Evolutionary conservation across 345 rosid genomes (phyloP).

Genomic region (Ceriops decandra): DNA sequence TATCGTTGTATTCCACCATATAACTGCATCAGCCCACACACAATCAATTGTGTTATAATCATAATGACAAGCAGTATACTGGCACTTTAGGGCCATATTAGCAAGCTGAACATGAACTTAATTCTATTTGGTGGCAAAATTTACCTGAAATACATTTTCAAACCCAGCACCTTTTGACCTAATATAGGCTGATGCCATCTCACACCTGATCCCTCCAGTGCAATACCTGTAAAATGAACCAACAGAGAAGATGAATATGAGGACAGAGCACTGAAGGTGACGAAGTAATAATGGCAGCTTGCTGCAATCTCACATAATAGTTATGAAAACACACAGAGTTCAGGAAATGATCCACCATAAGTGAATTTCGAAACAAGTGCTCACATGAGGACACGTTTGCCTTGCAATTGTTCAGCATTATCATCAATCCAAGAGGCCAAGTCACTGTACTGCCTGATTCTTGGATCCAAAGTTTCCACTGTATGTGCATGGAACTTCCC

Average conservation of each 20-base stretch:
- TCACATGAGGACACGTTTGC: slow-evolving; percentile 78
- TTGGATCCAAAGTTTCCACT: slow-evolving; percentile 80
- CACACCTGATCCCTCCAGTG: slow-evolving; percentile 97
- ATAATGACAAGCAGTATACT: slow-evolving; percentile 6
- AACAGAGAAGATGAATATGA: neutral
- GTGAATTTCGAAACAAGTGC: slow-evolving; percentile 21
- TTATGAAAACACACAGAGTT: slow-evolving; percentile 1
- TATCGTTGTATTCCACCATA: slow-evolving; percentile 94
- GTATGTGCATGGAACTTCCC: slow-evolving; percentile 64
- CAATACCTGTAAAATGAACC: slow-evolving; percentile 63
- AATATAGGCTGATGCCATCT: slow-evolving; percentile 95
- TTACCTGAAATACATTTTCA: slow-evolving; percentile 86
- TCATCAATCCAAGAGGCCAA: slow-evolving; percentile 81
- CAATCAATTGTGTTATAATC: slow-evolving; percentile 5
- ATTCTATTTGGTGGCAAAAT: neutral
- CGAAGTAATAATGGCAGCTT: neutral
- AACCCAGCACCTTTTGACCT: slow-evolving; percentile 83
- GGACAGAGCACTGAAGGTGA: neutral
- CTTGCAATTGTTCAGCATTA: slow-evolving; percentile 60
- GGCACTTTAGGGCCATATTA: slow-evolving; percentile 8
- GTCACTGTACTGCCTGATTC: slow-evolving; percentile 90
- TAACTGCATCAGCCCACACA: slow-evolving; percentile 47
- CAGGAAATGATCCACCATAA: neutral
- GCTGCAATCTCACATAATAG: neutral
- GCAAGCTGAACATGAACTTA: neutral